Percentiles rank a stretch among this genome's conserved stretches.
Evolutionary conservation across 176 grass and related monocot genomes (phyloP).

Genomic region (Chloris gayana): DNA sequence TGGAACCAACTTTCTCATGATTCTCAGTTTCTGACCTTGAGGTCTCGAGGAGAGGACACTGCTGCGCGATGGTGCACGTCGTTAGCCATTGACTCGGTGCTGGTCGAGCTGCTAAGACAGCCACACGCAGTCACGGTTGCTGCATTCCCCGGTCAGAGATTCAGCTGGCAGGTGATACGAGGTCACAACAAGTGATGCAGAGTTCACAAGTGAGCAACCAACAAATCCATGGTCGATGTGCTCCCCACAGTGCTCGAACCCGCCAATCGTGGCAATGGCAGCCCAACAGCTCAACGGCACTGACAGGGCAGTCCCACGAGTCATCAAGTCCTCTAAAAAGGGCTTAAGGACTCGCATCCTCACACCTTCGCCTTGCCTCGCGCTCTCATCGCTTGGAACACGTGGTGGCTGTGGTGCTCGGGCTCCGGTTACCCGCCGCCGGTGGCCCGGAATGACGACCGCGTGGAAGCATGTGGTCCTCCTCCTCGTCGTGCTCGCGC

Average conservation of each 20-base stretch:
- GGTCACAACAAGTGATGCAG: too few relatives aligned
- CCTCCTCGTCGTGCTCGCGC: background rate
- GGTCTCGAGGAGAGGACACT: background rate
- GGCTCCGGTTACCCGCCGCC: background rate
- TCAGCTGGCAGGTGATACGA: background rate
- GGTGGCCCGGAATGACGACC: slow-evolving; percentile 17
- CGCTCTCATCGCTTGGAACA: background rate
- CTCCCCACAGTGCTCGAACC: too few relatives aligned
- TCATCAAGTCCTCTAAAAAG: background rate
- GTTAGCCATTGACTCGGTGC: background rate
- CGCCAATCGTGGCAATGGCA: background rate
- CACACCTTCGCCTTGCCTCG: slow-evolving; percentile 18
- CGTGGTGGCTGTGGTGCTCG: too few relatives aligned
- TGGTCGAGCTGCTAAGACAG: background rate
- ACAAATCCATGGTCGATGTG: background rate
- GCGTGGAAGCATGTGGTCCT: background rate
- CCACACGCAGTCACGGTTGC: background rate
- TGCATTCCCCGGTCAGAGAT: background rate
- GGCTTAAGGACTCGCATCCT: slow-evolving; percentile 13
- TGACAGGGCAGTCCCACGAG: background rate
- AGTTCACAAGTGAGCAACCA: background rate
- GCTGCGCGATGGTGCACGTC: background rate
- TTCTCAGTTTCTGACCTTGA: slow-evolving; percentile 34
- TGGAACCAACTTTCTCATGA: slow-evolving; percentile 52
- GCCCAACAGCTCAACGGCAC: background rate